Percentiles rank a stretch among this genome's conserved stretches.
Conservation (phyloP, 1,284 basidiomycete species). For the Tilletia horrida region DNA sequence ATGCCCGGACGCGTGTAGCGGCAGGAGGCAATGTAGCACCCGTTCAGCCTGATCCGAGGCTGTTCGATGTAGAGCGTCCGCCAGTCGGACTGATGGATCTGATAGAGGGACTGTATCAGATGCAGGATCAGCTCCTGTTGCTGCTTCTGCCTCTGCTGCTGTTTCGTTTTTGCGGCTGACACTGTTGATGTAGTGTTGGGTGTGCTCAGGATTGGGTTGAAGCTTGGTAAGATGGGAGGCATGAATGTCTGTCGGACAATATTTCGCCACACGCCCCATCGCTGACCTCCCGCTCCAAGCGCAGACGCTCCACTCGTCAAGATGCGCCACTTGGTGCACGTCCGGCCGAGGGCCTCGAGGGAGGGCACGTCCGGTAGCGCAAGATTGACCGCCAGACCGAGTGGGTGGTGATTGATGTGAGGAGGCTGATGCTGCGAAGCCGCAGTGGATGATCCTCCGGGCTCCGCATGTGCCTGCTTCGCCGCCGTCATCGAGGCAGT, state of each 20-base stretch:
- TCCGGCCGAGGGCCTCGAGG: constrained; percentile 42
- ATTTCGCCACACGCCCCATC: neutral
- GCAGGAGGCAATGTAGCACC: constrained; percentile 51
- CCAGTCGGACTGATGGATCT: constrained; percentile 38
- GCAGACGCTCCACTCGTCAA: constrained; percentile 40
- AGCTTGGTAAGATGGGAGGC: neutral
- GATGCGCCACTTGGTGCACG: constrained; percentile 48
- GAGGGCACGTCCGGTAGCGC: constrained; percentile 48
- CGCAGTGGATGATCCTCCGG: constrained; percentile 24
- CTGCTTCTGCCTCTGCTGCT: constrained; percentile 24
- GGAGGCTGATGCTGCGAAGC: constrained; percentile 8
- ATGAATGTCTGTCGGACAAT: neutral
- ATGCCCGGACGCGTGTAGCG: constrained; percentile 48
- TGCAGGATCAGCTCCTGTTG: constrained; percentile 18
- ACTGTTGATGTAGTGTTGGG: neutral
- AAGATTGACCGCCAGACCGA: constrained; percentile 24
- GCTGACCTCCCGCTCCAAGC: constrained; percentile 26
- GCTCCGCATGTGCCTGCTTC: neutral
- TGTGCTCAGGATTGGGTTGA: neutral
- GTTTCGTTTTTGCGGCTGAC: too few species aligned
- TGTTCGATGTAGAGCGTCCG: constrained; percentile 48
- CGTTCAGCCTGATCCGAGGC: constrained; percentile 49
- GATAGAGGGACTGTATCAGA: constrained; percentile 22
- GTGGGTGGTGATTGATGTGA: constrained; percentile 15
- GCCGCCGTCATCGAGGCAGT: neutral